A percentile compares a stretch with the other conserved stretches of the same genome.
Evolutionary conservation across 768 basidiomycete genomes (phyloP).

Genomic region (Tulasnella sp.): DNA sequence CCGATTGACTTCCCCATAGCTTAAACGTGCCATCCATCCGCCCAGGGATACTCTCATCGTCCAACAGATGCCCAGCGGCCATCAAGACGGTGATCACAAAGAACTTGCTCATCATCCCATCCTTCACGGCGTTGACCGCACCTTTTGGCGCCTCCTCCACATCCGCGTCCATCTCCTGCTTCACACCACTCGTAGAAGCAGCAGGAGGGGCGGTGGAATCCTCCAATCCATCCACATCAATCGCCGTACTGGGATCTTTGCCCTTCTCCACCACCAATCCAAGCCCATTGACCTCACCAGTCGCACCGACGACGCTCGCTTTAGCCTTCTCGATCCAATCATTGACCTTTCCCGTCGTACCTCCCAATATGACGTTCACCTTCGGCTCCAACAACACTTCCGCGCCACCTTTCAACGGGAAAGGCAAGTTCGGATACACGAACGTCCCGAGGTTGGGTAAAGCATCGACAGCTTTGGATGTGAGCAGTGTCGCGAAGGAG

Average conservation of each 20-base stretch:
- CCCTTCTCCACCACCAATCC: neutral
- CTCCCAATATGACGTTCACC: neutral
- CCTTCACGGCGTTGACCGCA: neutral
- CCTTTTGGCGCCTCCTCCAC: no score
- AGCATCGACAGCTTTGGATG: neutral
- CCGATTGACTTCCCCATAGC: conserved; percentile 15
- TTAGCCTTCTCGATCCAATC: neutral
- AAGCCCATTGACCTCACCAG: neutral
- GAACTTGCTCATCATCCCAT: neutral
- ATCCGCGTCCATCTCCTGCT: no score
- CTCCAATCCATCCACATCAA: neutral
- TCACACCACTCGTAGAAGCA: no score
- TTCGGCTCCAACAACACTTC: conserved; percentile 12
- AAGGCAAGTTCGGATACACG: conserved; percentile 16
- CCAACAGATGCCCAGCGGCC: conserved; percentile 2
- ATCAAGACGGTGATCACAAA: conserved; percentile 3
- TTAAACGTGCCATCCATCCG: conserved; percentile 10
- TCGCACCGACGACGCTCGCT: neutral
- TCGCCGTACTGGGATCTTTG: neutral
- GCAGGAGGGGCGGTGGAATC: no score
- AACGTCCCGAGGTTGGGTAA: conserved; percentile 16
- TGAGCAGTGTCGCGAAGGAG: conserved; percentile 1
- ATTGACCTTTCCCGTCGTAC: neutral
- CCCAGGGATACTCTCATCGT: neutral
- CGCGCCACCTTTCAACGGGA: conserved; percentile 4